phyloP scores from a whole-genome alignment of 208 protist species.

The Leishmania arabica region DNA sequence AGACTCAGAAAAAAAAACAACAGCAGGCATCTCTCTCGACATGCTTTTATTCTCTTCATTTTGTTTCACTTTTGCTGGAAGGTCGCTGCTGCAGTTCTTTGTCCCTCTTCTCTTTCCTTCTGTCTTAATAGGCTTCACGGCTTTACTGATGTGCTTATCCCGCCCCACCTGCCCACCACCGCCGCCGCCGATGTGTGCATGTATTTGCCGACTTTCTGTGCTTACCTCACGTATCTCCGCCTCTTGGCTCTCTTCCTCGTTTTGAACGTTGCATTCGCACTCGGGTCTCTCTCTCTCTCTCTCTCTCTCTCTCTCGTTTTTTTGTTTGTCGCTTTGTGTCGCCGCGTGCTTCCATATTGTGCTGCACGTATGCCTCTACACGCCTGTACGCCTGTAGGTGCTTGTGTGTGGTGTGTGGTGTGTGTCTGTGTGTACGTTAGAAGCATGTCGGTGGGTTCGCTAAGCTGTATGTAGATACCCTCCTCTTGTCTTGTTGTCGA shows the following conservation, averaged over 20 bases:
- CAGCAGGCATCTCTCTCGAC: neutral
- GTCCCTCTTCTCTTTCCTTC: neutral
- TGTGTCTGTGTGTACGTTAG: neutral
- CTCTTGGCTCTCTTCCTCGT: neutral
- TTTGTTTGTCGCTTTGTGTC: accelerated
- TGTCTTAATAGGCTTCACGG: neutral
- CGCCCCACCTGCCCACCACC: neutral
- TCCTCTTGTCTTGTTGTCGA: neutral
- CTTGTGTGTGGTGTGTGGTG: neutral
- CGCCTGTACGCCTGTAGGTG: neutral
- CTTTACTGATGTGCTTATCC: neutral
- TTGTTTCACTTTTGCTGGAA: neutral
- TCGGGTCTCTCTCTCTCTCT: neutral
- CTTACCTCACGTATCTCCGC: neutral
- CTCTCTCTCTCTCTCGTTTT: too few relatives aligned
- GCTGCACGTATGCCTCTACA: neutral
- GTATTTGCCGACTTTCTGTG: neutral
- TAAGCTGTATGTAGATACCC: neutral
- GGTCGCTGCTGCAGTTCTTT: neutral
- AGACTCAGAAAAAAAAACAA: neutral
- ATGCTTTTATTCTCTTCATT: neutral
- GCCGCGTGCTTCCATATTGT: neutral
- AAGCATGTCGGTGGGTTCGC: neutral
- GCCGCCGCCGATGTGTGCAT: neutral
- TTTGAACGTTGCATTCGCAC: neutral